Evolutionary conservation across 352 stramenopile genomes (phyloP).

Genomic region (Globisporangium camurandrum): DNA sequence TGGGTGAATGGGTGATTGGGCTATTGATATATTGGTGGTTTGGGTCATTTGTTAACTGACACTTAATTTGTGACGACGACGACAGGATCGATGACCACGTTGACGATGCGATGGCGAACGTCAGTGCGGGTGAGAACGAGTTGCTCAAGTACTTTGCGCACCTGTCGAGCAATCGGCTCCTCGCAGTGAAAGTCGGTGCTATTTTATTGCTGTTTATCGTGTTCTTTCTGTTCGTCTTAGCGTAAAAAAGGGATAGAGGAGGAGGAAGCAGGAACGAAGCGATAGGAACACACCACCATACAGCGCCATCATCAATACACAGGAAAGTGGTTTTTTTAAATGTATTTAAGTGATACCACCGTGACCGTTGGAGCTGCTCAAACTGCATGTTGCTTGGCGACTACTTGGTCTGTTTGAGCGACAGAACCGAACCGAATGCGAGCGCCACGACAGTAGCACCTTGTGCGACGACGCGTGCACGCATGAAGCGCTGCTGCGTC

Average conservation of each 20-base stretch:
- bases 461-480: conserved; percentile 58
- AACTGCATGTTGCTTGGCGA: conserved; percentile 4
- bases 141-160: conserved; percentile 81
- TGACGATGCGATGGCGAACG: conserved; percentile 68
- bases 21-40: too few species aligned
- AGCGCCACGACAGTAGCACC: conserved; percentile 63
- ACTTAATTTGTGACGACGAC: not conserved
- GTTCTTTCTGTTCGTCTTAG: conserved; percentile 88
- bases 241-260: conserved; percentile 39
- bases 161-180: conserved; percentile 82
- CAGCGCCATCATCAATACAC: too few species aligned
- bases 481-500: conserved; percentile 83
- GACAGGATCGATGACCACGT: conserved; percentile 84
- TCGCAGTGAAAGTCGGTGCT: conserved; percentile 78
- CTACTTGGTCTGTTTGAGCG: conserved; percentile 36
- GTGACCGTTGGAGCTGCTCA: too few species aligned
- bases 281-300: too few species aligned
- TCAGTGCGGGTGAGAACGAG: conserved; percentile 71
- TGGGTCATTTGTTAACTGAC: not conserved
- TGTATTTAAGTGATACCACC: too few species aligned
- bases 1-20: too few species aligned
- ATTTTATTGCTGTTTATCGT: conserved; percentile 86
- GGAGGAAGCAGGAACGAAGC: too few species aligned
- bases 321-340: too few species aligned
- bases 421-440: conserved; percentile 60